These are phyloP conservation scores for Chytriomyces sp. DNA, from an alignment of 192 early-diverging fungal genomes.

Conservation along the genomic window DNA sequence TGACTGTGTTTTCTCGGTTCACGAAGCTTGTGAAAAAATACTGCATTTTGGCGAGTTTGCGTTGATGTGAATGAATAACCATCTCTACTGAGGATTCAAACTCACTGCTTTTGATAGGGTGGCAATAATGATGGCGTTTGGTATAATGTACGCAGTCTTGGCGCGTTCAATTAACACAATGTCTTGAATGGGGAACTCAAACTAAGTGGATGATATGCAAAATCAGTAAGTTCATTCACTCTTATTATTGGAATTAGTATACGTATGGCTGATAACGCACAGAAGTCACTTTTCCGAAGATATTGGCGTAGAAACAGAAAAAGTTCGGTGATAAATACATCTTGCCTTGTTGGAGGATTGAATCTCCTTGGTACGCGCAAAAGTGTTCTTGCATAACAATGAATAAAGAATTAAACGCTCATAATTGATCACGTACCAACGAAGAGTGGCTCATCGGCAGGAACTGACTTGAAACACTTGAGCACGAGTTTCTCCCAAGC, in stretches of 20 bases:
- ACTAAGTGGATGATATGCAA: no score
- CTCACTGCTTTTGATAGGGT: constrained; percentile 7
- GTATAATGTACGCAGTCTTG: constrained; percentile 29
- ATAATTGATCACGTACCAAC: background rate
- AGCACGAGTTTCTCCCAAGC: constrained; percentile 25
- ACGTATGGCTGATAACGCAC: no score
- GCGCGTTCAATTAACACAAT: constrained; percentile 25
- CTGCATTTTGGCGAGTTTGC: background rate
- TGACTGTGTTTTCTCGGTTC: constrained; percentile 26
- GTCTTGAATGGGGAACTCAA: constrained; percentile 32
- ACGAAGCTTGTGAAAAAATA: constrained; percentile 35
- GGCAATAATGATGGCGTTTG: constrained; percentile 29
- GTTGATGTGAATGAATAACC: background rate
- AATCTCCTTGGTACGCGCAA: constrained; percentile 27
- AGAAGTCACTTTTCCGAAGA: constrained; percentile 23
- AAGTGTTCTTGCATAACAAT: constrained; percentile 1
- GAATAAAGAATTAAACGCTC: background rate
- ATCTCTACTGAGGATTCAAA: background rate
- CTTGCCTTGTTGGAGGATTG: constrained; percentile 30
- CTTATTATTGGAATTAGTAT: no score
- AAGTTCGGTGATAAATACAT: constrained; percentile 30
- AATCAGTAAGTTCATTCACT: no score
- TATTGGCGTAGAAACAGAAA: constrained; percentile 32
- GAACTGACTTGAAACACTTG: constrained; percentile 26
- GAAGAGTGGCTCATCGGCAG: constrained; percentile 17